A percentile compares a stretch with the other conserved stretches of the same genome.
phyloP scores from a whole-genome alignment of 176 grass and related monocot genomes.

The Dactylis glomerata region DNA sequence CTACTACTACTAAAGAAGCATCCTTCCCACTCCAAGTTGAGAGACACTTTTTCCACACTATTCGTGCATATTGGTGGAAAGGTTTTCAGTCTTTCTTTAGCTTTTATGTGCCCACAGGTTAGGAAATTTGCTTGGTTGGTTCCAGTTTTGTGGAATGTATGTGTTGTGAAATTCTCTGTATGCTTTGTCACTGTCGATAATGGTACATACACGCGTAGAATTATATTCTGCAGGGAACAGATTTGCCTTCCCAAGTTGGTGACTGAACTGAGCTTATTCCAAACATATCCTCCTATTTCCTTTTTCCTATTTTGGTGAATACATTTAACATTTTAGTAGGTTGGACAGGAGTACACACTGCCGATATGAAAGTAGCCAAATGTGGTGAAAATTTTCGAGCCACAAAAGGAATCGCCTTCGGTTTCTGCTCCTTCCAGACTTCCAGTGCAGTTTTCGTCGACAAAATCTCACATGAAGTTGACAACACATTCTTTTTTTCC shows the following conservation, averaged over 20 bases:
- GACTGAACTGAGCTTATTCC: constrained; percentile 4
- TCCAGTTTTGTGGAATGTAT: not conserved
- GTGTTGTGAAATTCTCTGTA: not conserved
- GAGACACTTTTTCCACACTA: not conserved
- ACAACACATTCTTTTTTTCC: not conserved
- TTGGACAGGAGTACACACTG: no score
- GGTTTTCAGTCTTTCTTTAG: not conserved
- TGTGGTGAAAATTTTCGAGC: not conserved
- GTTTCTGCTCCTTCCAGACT: not conserved
- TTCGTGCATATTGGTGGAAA: not conserved
- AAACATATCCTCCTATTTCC: not conserved
- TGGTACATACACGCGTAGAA: constrained; percentile 9
- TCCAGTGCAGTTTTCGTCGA: not conserved
- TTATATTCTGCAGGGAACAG: not conserved
- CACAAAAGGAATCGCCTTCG: not conserved
- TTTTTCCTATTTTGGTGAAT: not conserved
- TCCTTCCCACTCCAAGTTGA: not conserved
- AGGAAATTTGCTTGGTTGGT: not conserved
- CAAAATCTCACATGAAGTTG: not conserved
- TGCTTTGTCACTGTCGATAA: not conserved
- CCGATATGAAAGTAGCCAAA: not conserved
- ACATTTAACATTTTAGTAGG: no score
- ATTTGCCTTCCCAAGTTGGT: constrained; percentile 6
- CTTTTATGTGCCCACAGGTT: not conserved
- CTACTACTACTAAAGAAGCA: not conserved